Conservation (phyloP, 1,139 yeast genomes). For the Ogataea hybrid region DNA sequence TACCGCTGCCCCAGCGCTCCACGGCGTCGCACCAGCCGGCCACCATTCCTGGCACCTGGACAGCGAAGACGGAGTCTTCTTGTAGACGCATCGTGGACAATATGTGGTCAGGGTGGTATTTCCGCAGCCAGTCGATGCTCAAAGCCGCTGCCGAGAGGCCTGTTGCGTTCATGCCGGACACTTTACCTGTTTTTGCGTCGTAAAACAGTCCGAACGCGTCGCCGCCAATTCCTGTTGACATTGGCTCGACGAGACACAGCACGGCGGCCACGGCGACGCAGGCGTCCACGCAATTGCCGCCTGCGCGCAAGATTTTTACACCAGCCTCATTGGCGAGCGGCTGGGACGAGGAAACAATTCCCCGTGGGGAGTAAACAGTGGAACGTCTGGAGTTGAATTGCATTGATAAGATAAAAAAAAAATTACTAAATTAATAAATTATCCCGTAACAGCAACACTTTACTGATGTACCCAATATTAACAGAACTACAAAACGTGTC, state of each 20-base stretch:
- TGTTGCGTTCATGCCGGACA: constrained; percentile 72
- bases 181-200: constrained; percentile 46
- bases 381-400: constrained; percentile 58
- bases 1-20: constrained; percentile 72
- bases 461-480: too few species aligned
- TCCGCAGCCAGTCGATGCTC: constrained; percentile 47
- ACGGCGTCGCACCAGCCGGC: constrained; percentile 76
- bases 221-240: constrained; percentile 81
- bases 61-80: constrained; percentile 51
- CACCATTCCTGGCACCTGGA: constrained; percentile 76
- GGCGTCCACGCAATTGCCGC: constrained; percentile 83
- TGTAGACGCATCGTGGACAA: constrained; percentile 36
- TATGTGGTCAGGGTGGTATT: constrained; percentile 33
- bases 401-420: constrained; percentile 1
- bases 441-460: too few species aligned
- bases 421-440: not conserved
- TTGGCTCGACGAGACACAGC: constrained; percentile 69
- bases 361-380: constrained; percentile 71
- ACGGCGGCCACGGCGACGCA: constrained; percentile 81
- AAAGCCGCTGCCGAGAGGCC: constrained; percentile 64
- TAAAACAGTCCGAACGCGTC: constrained; percentile 73
- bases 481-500: constrained; percentile 15
- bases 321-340: constrained; percentile 81
- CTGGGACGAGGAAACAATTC: constrained; percentile 74
- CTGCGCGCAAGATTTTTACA: constrained; percentile 56